Evolutionary conservation across 1,284 basidiomycete species (phyloP).

Genomic region (Puccinia sorghi): DNA sequence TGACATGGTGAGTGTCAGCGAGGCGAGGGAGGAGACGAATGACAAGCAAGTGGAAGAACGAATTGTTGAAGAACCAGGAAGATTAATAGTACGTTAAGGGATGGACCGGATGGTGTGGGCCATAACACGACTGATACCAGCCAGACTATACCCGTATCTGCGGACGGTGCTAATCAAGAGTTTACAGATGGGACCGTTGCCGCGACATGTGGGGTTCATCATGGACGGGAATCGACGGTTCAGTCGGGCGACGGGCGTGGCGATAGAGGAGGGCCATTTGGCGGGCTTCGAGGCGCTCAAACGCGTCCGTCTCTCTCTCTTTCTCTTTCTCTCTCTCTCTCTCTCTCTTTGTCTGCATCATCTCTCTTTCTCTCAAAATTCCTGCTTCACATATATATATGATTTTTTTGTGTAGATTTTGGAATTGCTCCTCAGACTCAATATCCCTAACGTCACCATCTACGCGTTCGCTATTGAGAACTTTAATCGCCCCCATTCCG

Average conservation of each 20-base stretch:
- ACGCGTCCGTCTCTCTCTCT: conserved; percentile 62
- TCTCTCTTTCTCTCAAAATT: conserved; percentile 12
- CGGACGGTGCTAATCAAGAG: conserved; percentile 35
- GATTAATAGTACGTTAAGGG: too few species aligned
- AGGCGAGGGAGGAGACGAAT: too few species aligned
- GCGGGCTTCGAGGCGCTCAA: conserved; percentile 81
- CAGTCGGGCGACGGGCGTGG: conserved; percentile 70
- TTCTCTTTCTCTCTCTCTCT: not conserved
- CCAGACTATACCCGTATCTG: conserved; percentile 29
- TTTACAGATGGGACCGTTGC: conserved; percentile 70
- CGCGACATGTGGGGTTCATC: conserved; percentile 88
- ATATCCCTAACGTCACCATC: conserved; percentile 79
- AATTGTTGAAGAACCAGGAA: too few species aligned
- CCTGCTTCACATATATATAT: conserved; percentile 33
- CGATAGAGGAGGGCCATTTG: conserved; percentile 74
- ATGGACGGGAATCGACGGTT: conserved; percentile 98
- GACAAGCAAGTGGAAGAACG: too few species aligned
- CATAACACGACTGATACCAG: conserved; percentile 19
- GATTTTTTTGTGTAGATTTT: conserved; percentile 65
- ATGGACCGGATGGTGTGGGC: conserved; percentile 27
- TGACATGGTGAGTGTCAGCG: too few species aligned
- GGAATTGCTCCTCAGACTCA: conserved; percentile 75
- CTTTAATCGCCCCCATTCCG: conserved; percentile 81
- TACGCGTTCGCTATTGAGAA: conserved; percentile 98
- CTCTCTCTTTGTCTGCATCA: not conserved